phyloP scores from a whole-genome alignment of 345 rosid species.

The Boechera divaricarpa region DNA sequence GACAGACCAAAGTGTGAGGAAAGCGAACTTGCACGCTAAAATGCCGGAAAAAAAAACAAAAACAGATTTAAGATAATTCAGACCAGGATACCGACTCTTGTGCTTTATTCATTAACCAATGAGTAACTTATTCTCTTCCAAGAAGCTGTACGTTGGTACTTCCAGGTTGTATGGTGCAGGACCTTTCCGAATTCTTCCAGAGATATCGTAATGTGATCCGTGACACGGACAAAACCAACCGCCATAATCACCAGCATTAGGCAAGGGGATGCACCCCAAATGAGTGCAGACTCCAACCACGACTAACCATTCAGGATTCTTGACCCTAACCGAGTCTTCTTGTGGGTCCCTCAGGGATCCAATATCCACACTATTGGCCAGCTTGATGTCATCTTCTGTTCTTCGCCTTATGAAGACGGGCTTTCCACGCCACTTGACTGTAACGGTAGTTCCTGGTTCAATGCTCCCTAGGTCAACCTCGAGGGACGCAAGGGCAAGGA shows the following conservation, averaged over 20 bases:
- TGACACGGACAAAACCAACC: conserved; percentile 99
- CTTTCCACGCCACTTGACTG: conserved; percentile 98
- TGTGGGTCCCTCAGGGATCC: conserved; percentile 88
- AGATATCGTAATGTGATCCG: conserved; percentile 94
- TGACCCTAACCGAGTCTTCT: conserved; percentile 72
- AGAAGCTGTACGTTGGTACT: conserved; percentile 87
- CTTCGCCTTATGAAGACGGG: conserved; percentile 94
- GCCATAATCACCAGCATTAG: conserved; percentile 95
- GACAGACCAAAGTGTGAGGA: conserved; percentile 10
- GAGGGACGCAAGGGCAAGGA: conserved; percentile 88
- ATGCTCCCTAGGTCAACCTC: conserved; percentile 93
- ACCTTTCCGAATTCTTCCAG: conserved; percentile 93
- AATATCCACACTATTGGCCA: conserved; percentile 84
- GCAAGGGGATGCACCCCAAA: conserved; percentile 94
- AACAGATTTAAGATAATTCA: conserved; percentile 5
- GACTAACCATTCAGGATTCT: conserved; percentile 91
- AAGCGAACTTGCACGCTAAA: conserved; percentile 11
- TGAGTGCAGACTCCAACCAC: conserved; percentile 96
- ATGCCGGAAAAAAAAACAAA: not conserved
- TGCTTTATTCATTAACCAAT: conserved; percentile 59
- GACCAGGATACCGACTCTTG: conserved; percentile 8
- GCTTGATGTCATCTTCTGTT: conserved; percentile 85
- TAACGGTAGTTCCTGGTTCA: conserved; percentile 84
- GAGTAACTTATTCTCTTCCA: conserved; percentile 83
- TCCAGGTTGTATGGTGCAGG: conserved; percentile 97